Evolutionary conservation across 176 grass and related monocot genomes (phyloP).

Genomic region (Cenchrus purpureus): DNA sequence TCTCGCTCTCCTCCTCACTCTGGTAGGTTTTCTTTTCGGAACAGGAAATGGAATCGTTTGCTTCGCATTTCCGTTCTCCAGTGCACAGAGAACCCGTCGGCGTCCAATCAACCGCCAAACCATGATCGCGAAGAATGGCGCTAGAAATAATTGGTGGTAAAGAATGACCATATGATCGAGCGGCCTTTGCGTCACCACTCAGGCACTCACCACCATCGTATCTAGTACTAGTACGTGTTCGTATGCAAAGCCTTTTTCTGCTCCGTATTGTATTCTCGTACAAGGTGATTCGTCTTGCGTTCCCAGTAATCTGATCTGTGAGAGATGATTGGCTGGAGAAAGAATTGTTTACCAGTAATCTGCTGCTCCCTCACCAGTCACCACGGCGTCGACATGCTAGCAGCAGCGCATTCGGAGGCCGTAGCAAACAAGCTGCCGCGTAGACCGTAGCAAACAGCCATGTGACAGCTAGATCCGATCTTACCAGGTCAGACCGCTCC

Average conservation of each 20-base stretch:
- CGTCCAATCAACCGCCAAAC: background rate
- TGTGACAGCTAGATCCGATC: slow-evolving; percentile 40
- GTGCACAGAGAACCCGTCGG: too few relatives aligned
- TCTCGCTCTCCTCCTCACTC: background rate
- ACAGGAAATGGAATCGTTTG: background rate
- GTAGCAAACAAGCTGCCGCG: slow-evolving; percentile 26
- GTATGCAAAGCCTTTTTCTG: background rate
- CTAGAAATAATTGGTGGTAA: background rate
- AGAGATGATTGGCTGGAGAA: background rate
- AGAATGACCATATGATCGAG: slow-evolving; percentile 11
- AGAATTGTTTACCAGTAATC: background rate
- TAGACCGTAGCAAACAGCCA: slow-evolving; percentile 11
- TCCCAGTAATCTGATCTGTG: background rate
- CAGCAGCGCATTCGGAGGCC: background rate
- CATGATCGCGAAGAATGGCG: background rate
- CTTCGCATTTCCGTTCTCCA: background rate
- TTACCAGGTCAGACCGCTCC: slow-evolving; percentile 53
- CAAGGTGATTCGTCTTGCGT: background rate
- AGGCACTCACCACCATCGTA: background rate
- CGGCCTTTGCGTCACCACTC: background rate
- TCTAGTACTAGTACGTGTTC: background rate
- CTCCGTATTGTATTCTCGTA: slow-evolving; percentile 17
- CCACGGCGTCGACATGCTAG: background rate
- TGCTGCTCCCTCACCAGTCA: background rate
- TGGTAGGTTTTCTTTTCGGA: slow-evolving; percentile 6